Base-by-base conservation (phyloP, 805 yeast genomes). In the Saccharomyces paradoxus region DNA sequence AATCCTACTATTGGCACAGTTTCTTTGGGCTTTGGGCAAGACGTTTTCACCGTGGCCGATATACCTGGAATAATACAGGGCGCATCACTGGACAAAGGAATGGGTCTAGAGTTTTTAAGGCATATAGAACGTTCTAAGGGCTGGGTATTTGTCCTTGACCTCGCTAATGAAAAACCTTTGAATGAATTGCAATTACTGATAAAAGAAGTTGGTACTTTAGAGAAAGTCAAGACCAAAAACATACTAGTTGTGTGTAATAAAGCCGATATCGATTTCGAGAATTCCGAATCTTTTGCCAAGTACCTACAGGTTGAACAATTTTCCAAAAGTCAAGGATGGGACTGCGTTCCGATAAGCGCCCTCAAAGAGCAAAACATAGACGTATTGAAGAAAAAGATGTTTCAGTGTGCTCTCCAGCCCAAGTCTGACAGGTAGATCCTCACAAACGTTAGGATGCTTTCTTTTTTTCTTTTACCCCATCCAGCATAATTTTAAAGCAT, bases 1-100 rank as follows among this genome's bases (percentile, higher is more conserved):
- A 89, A 84, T 57, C 99, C 99, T 0, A 85, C 89, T 0, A 81
- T 94, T 50, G 99, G 99, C 3, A 92, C 97, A 0, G 87, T 94
- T 13, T 77, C 78, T 49, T 69, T 83, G 22, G 80, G 85, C 1
- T 78, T 85, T 1, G 87, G 83, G 59, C 77, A 78, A 55, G 81
- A 80, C 3, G 70, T 74, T 2, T 91, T 92, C 67, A 88, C 97
- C 0, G 97, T 94, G 1, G 98, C 98, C 1, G 99, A 94, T 73
- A 94, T 94, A 55, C 99, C 99, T 0, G 99, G 99, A 6, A 86
- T 94, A 48, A 87, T 94, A 56, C 79, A 83, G 68, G 97, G 96
- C 6, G 98, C 99, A 0, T 79, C 83, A 7, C 73, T 82, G 50
- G 87, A 91, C 65, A 84, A 80, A 66, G 99, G 99, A 1, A 84